Evolutionary conservation across 2,329 filamentous ascomycete genomes (phyloP), one percentile per base, ranked within the genome.

Genomic region (Cercospora brassicicola): DNA sequence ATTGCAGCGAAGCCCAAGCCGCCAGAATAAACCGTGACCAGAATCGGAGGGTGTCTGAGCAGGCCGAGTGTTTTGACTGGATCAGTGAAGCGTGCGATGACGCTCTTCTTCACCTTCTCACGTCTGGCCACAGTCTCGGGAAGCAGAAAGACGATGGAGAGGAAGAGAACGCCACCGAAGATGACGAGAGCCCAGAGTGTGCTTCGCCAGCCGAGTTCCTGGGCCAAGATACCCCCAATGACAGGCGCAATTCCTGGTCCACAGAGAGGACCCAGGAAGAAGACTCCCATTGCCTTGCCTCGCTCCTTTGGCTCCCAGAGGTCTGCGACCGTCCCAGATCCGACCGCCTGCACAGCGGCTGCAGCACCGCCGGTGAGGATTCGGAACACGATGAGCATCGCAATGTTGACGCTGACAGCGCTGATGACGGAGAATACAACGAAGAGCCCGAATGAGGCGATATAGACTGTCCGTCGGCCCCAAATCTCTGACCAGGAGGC

Each of bases 301-400:
- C 92, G 84, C 77, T 94, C 89, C 57, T 82, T 84, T 0, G 88
- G 79, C 70, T 92, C 89, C 89, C 91, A 95, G n/a, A 94, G 84
- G 76, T 95, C 92, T 55, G 92, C 89, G 65, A 95, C 91, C 2
- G 91, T 93, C 8, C 92, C 92, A 3, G 91, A 91, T 6, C 92
- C 92, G 10, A 94, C 91, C 8, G 91, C 90, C 78, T 94, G 91
- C 0, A 93, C 91, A 1, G 90, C 91, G 2, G 92, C 91, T 0
- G 91, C 88, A 5, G 91, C 90, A 20, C 91, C 92, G 51, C 92
- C 92, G 55, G 86, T 86, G 9, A 93, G 82, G 69, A 93, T 81
- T 15, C 92, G 88, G 83, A 94, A 90, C 56, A 91, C 85, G 73
- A 94, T 88, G 39, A 95, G 85, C 90, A 94, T 93, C 53, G 81